Conservation (phyloP, 352 stramenopile species). For the Phytophthora fragariae region DNA sequence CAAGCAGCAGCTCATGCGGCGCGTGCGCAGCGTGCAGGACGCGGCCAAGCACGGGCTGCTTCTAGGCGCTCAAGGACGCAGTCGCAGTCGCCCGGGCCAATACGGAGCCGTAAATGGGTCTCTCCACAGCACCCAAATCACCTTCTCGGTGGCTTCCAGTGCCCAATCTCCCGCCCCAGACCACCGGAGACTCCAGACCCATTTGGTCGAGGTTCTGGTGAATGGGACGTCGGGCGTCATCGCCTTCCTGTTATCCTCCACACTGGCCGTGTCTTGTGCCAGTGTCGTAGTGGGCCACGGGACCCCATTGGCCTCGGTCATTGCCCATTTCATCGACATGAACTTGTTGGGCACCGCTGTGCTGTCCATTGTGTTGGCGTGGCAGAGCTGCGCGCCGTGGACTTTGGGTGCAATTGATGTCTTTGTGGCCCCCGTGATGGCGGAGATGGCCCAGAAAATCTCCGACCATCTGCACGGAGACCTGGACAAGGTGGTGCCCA, state of each 20-base stretch:
- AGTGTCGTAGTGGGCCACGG: slow-evolving; percentile 80
- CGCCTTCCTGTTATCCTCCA: slow-evolving; percentile 81
- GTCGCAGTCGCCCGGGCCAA: slow-evolving; percentile 14
- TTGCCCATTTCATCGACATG: slow-evolving; percentile 87
- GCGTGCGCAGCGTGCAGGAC: slow-evolving; percentile 70
- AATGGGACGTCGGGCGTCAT: slow-evolving; percentile 83
- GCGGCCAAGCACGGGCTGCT: slow-evolving; percentile 33
- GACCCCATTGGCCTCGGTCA: slow-evolving; percentile 62
- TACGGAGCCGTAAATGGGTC: slow-evolving; percentile 25
- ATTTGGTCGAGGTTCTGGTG: slow-evolving; percentile 49
- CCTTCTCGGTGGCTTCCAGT: slow-evolving; percentile 15
- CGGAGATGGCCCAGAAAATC: slow-evolving; percentile 77
- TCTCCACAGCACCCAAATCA: slow-evolving; percentile 23
- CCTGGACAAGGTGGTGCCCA: slow-evolving; percentile 70
- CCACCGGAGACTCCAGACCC: slow-evolving; percentile 24
- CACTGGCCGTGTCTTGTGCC: slow-evolving; percentile 79
- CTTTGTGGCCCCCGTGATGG: slow-evolving; percentile 82
- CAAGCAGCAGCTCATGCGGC: slow-evolving; percentile 53
- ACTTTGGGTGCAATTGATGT: slow-evolving; percentile 83
- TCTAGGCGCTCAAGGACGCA: slow-evolving; percentile 14
- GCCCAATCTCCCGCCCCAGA: slow-evolving; percentile 16
- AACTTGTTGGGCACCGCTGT: slow-evolving; percentile 79
- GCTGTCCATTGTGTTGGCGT: slow-evolving; percentile 74
- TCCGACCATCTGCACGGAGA: slow-evolving; percentile 64
- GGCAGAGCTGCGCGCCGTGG: slow-evolving; percentile 78